Evolutionary conservation across 106 monocot genomes (phyloP).

Genomic region (Dactylorhiza incarnata): DNA sequence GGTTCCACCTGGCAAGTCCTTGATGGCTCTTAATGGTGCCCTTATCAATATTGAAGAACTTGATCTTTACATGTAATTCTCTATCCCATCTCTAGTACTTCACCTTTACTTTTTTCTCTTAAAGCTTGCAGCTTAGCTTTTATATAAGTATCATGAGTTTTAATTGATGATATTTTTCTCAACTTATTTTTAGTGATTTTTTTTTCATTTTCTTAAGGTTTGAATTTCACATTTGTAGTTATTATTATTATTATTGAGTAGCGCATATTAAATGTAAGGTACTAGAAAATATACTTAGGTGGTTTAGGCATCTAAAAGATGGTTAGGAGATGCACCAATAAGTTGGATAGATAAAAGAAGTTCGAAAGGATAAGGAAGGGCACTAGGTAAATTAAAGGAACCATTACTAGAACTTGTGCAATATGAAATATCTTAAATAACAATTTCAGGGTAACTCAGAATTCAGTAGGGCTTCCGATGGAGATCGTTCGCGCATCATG

Average conservation of each 20-base stretch:
- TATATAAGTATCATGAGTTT: background rate
- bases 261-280: background rate
- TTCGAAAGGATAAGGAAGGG: background rate
- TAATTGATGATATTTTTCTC: background rate
- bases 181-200: background rate
- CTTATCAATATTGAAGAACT: constrained; percentile 89
- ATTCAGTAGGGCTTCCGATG: no score
- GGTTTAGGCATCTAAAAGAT: background rate
- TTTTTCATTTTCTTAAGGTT: background rate
- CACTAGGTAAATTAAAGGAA: background rate
- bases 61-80: constrained; percentile 85
- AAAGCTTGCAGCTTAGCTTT: background rate
- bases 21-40: constrained; percentile 96
- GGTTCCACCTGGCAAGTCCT: constrained; percentile 95
- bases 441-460: no score
- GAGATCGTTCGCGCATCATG: no score
- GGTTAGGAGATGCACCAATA: background rate
- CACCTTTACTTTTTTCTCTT: background rate
- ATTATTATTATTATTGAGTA: background rate
- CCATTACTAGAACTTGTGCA: background rate
- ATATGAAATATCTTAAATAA: background rate
- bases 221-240: background rate
- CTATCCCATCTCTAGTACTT: background rate
- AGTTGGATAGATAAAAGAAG: background rate
- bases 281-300: background rate